Conservation (phyloP, 345 rosid species). For the Kernera saxatilis region DNA sequence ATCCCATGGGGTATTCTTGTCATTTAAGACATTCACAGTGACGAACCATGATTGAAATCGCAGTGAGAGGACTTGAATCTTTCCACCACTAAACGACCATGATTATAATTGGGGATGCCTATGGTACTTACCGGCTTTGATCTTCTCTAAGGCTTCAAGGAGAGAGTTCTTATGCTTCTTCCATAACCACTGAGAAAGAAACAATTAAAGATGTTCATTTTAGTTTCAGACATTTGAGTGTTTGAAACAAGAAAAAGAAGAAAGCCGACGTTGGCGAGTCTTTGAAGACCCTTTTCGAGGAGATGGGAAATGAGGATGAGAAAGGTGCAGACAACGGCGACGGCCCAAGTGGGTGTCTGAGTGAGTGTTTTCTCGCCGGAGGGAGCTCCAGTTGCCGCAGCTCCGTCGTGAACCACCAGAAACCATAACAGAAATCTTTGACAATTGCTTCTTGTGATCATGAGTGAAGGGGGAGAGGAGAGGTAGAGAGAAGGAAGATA, state of each 20-base stretch:
- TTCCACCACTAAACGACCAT: no score
- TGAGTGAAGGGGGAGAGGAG: slow-evolving; percentile 17
- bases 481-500: background rate
- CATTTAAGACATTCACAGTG: no score
- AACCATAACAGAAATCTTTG: slow-evolving; percentile 12
- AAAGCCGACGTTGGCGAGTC: slow-evolving; percentile 46
- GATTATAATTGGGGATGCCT: no score
- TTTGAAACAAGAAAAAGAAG: background rate
- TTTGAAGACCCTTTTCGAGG: slow-evolving; percentile 69
- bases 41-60: no score
- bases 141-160: slow-evolving; percentile 76
- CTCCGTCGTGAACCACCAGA: slow-evolving; percentile 14
- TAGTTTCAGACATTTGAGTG: slow-evolving; percentile 1
- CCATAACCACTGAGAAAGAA: slow-evolving; percentile 62
- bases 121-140: slow-evolving; percentile 71
- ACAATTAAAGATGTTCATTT: background rate
- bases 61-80: no score
- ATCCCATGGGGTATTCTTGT: no score
- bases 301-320: slow-evolving; percentile 62
- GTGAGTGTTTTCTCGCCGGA: slow-evolving; percentile 45
- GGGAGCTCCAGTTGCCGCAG: slow-evolving; percentile 3
- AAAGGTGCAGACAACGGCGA: slow-evolving; percentile 67
- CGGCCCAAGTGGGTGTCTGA: slow-evolving; percentile 95
- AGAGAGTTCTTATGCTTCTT: slow-evolving; percentile 73
- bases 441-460: slow-evolving; percentile 18